Base-by-base conservation (phyloP, 169 alveolate species). In the Pseudocohnilembus persalinus region DNA sequence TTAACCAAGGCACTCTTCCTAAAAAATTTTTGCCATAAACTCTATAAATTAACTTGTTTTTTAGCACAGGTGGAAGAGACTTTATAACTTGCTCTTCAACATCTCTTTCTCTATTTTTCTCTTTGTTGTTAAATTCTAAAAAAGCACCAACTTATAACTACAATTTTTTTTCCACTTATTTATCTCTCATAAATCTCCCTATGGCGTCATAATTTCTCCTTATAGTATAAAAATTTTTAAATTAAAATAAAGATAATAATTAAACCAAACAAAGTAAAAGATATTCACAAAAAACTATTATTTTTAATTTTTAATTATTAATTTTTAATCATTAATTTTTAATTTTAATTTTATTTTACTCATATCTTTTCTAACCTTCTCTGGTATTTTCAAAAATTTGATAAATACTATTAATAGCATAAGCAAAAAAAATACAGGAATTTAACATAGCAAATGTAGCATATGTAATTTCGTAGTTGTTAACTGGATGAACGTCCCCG, bases 401-500 rank as follows among this genome's bases (percentile, higher is more conserved):
- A 20, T 49, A 49, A 49, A 49, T 49, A 49, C 68, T 49, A 20
- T 49, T 49, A 49, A 49, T 49, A 49, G 26, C 20, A 20, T 49
- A 49, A 20, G 68, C 68, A 49, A 49, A 49, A 49, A 49, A 49
- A 20, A 49, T 20, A 49, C 68, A 49, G 68, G 68, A 49, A 49
- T 4, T 11, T 11, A 49, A 4, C 68, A 49, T 49, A 49, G 26
- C 4, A 49, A 49, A 49, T 49, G 20, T 49, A 20, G 68, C 20
- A 20, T 11, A 49, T 49, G 68, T 4, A 49, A 49, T 49, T 49
- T 49, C 68, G 20, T 11, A 11, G 20, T 49, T 49, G 68, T 49
- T 49, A 11, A 49, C 68, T 16, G 82, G 87, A 20, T 80, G 35
- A 11, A 82, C 28, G 63, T 82, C 87, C 20, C 87, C 87, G 73